These are phyloP conservation scores for Apium graveolens DNA, from an alignment of 129 eudicot genomes.

Conservation along the genomic window DNA sequence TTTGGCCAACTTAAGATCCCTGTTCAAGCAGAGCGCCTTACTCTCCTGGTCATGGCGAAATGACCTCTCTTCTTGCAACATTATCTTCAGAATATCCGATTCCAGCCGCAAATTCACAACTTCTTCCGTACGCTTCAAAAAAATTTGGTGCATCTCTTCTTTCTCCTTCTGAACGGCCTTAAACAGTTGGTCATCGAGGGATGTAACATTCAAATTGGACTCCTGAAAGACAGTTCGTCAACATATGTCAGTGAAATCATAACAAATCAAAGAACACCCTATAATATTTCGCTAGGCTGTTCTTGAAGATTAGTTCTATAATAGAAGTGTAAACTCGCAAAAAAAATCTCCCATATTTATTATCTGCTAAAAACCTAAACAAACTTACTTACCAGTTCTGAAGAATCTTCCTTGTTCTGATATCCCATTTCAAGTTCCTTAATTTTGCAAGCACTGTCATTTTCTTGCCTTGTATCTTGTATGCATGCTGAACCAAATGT, in stretches of 20 bases:
- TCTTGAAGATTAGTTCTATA: neutral
- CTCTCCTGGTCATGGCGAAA: conserved; percentile 32
- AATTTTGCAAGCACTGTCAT: conserved; percentile 18
- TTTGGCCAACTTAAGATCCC: conserved; percentile 46
- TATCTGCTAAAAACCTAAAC: neutral
- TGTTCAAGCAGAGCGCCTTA: conserved; percentile 23
- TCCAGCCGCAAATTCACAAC: conserved; percentile 50
- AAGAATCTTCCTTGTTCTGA: conserved; percentile 34
- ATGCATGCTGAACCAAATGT: conserved; percentile 39
- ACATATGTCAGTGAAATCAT: neutral
- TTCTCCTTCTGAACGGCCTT: conserved; percentile 21
- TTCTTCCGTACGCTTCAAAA: conserved; percentile 32
- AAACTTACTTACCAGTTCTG: conserved; percentile 51
- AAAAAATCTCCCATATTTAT: neutral
- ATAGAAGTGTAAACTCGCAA: neutral
- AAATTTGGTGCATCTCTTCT: conserved; percentile 20
- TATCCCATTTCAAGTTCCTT: conserved; percentile 8
- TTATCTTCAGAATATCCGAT: conserved; percentile 66
- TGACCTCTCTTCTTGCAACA: conserved; percentile 66
- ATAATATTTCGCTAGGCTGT: neutral
- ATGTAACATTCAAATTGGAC: conserved; percentile 37
- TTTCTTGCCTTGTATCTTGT: conserved; percentile 35
- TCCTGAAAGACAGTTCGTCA: conserved; percentile 33
- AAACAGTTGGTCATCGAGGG: conserved; percentile 19
- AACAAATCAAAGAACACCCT: neutral